These are phyloP conservation scores for Coemansia sp. DNA, from an alignment of 192 early-diverging fungal genomes.

Conservation along the genomic window DNA sequence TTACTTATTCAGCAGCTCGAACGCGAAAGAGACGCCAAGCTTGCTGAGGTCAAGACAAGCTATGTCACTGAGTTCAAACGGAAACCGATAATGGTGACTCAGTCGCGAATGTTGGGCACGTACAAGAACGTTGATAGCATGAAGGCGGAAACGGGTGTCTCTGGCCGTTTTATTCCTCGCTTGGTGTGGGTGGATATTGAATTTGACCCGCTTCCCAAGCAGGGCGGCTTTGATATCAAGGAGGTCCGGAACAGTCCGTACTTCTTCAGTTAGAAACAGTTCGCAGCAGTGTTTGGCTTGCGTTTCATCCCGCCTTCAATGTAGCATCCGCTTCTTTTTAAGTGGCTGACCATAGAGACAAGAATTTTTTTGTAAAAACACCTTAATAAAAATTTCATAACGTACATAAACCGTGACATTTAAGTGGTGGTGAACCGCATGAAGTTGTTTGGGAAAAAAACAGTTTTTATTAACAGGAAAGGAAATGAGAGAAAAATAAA, in stretches of 20 bases:
- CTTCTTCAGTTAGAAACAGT: constrained; percentile 91
- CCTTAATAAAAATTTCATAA: no score
- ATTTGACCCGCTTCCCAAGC: constrained; percentile 73
- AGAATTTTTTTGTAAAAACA: no score
- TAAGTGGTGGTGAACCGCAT: no score
- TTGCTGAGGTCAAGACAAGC: constrained; percentile 40
- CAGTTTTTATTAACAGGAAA: no score
- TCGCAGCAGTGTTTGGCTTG: no score
- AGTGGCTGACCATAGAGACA: no score
- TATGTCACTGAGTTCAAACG: constrained; percentile 8
- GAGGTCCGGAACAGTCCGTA: constrained; percentile 79
- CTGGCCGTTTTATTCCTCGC: constrained; percentile 21
- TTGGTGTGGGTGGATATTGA: constrained; percentile 59
- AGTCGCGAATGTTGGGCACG: background rate
- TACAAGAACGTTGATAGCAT: constrained; percentile 6
- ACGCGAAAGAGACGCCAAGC: constrained; percentile 29
- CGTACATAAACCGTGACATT: no score
- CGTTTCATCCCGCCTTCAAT: no score
- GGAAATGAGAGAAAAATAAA: no score
- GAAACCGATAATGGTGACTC: constrained; percentile 11
- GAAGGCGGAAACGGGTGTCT: constrained; percentile 21
- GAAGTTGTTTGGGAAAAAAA: no score
- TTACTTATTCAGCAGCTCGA: constrained; percentile 27
- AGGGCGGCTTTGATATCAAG: constrained; percentile 83
- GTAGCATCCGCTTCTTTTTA: no score